Evolutionary conservation across 176 grass and related monocot species (phyloP).

Genomic region (Zizania latifolia): DNA sequence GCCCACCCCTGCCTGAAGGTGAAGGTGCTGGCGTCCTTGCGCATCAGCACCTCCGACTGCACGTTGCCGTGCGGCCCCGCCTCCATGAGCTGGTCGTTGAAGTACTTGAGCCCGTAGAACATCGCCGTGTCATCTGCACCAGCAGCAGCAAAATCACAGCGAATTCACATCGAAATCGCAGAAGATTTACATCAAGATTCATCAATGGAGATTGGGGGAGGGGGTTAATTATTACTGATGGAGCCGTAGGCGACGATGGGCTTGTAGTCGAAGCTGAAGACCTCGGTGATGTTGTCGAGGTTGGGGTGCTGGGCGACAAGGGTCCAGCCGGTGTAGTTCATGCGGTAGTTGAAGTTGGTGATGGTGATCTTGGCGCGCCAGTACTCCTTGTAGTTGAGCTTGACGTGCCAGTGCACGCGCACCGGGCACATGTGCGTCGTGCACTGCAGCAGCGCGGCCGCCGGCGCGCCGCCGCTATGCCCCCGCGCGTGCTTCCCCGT

Average conservation of each 20-base stretch:
- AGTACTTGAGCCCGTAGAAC: conserved; percentile 93
- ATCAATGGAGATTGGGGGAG: too few species aligned
- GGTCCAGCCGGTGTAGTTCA: conserved; percentile 96
- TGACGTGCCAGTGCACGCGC: conserved; percentile 88
- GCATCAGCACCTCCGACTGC: conserved; percentile 81
- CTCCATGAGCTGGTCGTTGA: conserved; percentile 93
- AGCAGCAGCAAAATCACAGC: neutral
- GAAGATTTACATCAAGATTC: too few species aligned
- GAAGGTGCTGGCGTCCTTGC: conserved; percentile 64
- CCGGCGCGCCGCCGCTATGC: neutral
- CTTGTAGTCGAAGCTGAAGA: conserved; percentile 97
- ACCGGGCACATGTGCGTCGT: conserved; percentile 94
- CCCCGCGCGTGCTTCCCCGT: conserved; percentile 49
- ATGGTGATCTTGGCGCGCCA: conserved; percentile 87
- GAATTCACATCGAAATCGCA: neutral
- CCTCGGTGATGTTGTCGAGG: conserved; percentile 84
- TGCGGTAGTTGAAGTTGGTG: conserved; percentile 89
- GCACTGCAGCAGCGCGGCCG: conserved; percentile 67
- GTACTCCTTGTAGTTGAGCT: conserved; percentile 96
- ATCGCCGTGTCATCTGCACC: conserved; percentile 73
- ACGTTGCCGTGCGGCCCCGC: conserved; percentile 80
- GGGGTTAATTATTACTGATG: conserved; percentile 82
- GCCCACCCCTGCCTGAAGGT: conserved; percentile 89
- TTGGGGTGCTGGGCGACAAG: conserved; percentile 89
- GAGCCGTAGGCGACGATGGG: conserved; percentile 54